A percentile compares a stretch with the other conserved stretches of the same genome.
Conservation (phyloP, 345 rosid species). For the Rhizophora mangle region DNA sequence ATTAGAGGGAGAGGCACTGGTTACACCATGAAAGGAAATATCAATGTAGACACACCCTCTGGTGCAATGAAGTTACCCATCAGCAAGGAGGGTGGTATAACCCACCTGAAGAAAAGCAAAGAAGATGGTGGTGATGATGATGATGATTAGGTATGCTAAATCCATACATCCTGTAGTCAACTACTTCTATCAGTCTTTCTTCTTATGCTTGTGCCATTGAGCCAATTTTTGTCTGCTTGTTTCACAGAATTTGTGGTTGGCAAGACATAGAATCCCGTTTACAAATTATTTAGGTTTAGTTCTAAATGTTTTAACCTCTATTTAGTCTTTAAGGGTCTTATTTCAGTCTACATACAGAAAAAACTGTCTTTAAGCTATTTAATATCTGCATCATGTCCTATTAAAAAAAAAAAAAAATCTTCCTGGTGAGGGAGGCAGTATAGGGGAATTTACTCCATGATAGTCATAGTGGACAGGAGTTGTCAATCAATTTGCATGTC, state of each 20-base stretch:
- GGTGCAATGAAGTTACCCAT: slow-evolving; percentile 95
- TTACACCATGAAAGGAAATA: slow-evolving; percentile 77
- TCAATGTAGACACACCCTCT: slow-evolving; percentile 85
- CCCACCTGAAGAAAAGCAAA: slow-evolving; percentile 78
- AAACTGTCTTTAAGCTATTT: no score
- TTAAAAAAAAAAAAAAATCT: no score
- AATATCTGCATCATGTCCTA: no score
- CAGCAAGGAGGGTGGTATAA: slow-evolving; percentile 84
- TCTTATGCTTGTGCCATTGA: neutral
- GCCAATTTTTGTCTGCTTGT: no score
- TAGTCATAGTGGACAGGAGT: no score
- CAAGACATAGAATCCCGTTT: neutral
- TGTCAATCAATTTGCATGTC: no score
- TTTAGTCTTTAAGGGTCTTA: neutral
- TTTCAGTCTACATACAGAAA: no score
- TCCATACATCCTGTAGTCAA: neutral
- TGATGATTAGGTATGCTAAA: slow-evolving; percentile 47
- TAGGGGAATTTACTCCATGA: no score
- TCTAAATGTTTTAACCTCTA: neutral
- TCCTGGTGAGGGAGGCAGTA: no score
- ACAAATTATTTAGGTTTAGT: neutral
- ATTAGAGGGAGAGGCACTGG: slow-evolving; percentile 94
- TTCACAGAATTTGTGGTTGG: neutral
- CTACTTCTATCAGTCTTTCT: neutral
- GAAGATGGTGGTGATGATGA: slow-evolving; percentile 56